Evolutionary conservation across 1,139 yeast genomes (phyloP), one percentile per base, ranked within the genome.

Genomic region (Meyerozyma carpophila): DNA sequence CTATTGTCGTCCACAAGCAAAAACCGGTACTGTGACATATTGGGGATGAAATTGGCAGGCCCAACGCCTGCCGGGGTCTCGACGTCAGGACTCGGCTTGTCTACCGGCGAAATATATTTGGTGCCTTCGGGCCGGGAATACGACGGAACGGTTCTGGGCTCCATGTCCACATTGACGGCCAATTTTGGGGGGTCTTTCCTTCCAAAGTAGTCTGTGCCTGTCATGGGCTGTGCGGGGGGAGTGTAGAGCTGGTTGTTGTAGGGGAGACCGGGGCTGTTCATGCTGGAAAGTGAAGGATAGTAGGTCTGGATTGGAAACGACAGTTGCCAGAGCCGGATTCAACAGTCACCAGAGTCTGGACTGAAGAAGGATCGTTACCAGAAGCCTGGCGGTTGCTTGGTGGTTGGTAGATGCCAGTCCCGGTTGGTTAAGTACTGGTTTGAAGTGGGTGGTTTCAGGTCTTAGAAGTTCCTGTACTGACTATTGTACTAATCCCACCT

Each of bases 1-100:
- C 62, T 48, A 48, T 73, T 73, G 52, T 73, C 78, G 51, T 73
- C 78, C 24, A 73, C 77, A 25, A 70, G 54, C 34, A 73, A 53
- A 44, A 73, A 72, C 20, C 49, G 50, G 51, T 59, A 65, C 7
- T 52, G 48, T n/a, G 48, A 46, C 39, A 50, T 47, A 47, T 63
- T 63, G 13, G 71, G 55, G 24, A 40, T 42, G 28, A 34, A 34
- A 25, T 34, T 34, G 13, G 37, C 16, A 8, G 37, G 37, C 7
- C 37, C 37, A 11, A 44, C 21, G 3, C 24, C 25, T 18, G 32
- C 37, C 31, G 37, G 37, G 3, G 37, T 34, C 37, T 34, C 37
- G 2, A 34, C 26, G 11, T 34, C 37, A 8, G 37, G 37, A 34
- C 37, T 34, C 9, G 13, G 26, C 5, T 14, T 18, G 26, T 34